Conservation (phyloP, 106 monocot species). For the Dendrobium huoshanense region DNA sequence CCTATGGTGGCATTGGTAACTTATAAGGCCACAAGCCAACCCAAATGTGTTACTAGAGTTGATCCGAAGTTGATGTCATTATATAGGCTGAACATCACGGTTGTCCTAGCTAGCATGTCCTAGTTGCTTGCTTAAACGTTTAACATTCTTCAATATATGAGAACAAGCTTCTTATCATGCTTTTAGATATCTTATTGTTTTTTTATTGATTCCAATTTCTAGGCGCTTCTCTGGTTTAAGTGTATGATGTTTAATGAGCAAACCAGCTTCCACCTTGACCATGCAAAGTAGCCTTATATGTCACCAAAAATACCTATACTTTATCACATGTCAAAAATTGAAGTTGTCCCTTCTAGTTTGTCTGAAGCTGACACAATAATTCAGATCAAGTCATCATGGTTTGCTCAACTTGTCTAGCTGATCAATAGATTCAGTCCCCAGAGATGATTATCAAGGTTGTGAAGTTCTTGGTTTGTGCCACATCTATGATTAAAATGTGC, state of each 20-base stretch:
- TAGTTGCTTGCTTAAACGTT: no score
- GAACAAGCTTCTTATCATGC: no score
- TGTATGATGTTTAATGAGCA: neutral
- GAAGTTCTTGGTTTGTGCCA: neutral
- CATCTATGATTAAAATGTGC: neutral
- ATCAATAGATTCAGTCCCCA: neutral
- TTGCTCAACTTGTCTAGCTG: neutral
- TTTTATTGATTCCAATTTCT: no score
- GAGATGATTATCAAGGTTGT: neutral
- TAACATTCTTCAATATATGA: no score
- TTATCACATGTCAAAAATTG: neutral
- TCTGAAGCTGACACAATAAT: neutral
- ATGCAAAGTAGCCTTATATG: neutral
- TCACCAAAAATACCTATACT: neutral
- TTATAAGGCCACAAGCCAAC: no score
- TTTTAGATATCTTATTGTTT: no score
- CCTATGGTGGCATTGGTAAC: no score
- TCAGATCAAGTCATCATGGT: neutral
- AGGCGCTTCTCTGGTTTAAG: no score
- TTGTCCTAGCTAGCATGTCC: no score
- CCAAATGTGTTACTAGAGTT: no score
- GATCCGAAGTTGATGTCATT: no score
- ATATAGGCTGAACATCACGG: no score
- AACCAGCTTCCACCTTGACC: neutral
- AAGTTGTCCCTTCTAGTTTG: neutral